These are phyloP conservation scores for Jatropha multifida DNA, from an alignment of 441 rosid genomes.

Conservation along the genomic window DNA sequence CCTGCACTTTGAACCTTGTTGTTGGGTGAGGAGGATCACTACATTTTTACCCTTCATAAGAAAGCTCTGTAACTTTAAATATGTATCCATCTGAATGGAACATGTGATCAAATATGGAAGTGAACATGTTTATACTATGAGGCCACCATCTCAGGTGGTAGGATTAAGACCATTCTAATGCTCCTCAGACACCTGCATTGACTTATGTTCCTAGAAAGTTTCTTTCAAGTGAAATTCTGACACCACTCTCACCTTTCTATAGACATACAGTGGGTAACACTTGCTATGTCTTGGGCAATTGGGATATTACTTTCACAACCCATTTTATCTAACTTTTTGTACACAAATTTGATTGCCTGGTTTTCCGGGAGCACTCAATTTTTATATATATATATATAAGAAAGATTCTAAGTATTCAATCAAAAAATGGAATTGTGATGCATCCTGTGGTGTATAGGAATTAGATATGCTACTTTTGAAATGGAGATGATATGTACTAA, in stretches of 20 bases:
- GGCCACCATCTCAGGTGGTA: too few relatives aligned
- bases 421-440: conserved; percentile 17
- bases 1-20: too few relatives aligned
- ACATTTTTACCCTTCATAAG: not conserved
- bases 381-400: not conserved
- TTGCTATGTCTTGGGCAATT: not conserved
- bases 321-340: not conserved
- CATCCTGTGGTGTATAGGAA: conserved; percentile 11
- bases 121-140: too few relatives aligned
- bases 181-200: not conserved
- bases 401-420: conserved; percentile 5
- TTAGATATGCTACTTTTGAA: not conserved
- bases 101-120: too few relatives aligned
- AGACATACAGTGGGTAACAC: conserved; percentile 13
- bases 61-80: too few relatives aligned
- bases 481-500: not conserved
- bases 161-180: not conserved
- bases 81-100: too few relatives aligned
- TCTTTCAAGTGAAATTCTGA: conserved; percentile 27
- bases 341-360: conserved; percentile 17
- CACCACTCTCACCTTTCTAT: conserved; percentile 21
- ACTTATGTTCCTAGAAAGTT: not conserved
- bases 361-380: not conserved
- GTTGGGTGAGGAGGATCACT: conserved; percentile 24
- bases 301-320: not conserved